phyloP scores from a whole-genome alignment of 1,284 basidiomycete genomes.

The Lignosus rhinocerotis region DNA sequence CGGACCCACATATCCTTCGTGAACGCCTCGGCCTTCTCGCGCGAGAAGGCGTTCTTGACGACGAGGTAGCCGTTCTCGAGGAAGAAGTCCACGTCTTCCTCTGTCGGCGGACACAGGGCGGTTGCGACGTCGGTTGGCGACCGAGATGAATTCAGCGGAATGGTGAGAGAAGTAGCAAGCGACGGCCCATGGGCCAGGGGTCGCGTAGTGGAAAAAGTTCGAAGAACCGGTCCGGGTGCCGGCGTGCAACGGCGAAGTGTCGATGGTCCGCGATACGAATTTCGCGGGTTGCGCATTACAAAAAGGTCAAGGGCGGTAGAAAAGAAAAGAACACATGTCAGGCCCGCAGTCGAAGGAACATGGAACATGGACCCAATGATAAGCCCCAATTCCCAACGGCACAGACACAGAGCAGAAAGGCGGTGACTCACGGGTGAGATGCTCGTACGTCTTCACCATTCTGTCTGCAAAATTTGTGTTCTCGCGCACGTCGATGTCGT shows the following conservation, averaged over 20 bases:
- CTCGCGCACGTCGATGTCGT: background rate
- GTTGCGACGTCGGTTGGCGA: background rate
- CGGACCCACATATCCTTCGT: conserved; percentile 53
- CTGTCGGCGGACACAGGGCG: conserved; percentile 20
- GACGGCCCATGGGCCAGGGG: too few relatives aligned
- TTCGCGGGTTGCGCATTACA: too few relatives aligned
- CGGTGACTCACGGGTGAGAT: conserved; percentile 29
- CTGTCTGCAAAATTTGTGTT: background rate
- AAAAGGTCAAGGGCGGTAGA: background rate
- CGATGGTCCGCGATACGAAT: too few relatives aligned
- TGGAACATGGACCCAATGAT: too few relatives aligned
- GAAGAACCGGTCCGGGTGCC: too few relatives aligned
- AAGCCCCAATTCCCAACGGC: too few relatives aligned
- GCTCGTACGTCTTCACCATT: conserved; percentile 27
- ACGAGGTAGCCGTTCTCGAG: conserved; percentile 55
- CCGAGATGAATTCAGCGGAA: too few relatives aligned
- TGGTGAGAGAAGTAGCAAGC: too few relatives aligned
- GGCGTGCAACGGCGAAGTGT: too few relatives aligned
- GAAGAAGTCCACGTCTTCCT: conserved; percentile 54
- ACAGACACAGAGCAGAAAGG: background rate
- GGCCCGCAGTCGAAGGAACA: conserved; percentile 1
- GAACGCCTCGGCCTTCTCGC: conserved; percentile 50
- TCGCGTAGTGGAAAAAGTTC: too few relatives aligned
- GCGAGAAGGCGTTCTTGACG: conserved; percentile 54
- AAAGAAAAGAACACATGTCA: background rate